Evolutionary conservation across 306 rosid genomes (phyloP), one percentile per base, ranked within the genome.

Genomic region (Vigna radiata): DNA sequence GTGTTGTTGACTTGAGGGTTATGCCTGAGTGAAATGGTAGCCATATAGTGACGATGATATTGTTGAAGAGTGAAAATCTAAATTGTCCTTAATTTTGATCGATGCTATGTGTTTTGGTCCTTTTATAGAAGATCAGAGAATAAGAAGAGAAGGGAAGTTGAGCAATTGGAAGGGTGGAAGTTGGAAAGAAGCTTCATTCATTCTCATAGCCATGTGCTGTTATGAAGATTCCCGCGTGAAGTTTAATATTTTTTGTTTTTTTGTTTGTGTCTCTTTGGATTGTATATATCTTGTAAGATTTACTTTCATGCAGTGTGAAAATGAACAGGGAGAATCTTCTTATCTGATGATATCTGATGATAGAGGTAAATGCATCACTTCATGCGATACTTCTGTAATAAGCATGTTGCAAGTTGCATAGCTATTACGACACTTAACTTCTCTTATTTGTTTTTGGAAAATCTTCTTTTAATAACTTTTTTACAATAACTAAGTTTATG

Each of bases 11-110:
- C 76, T 67, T 59, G 87, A 73, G 47, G 75, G 70, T 74, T 79
- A 16, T 80, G 83, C 70, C 86, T 79, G 15, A 83, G 27, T 46
- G 96, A 87, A 73, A 89, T 83, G 72, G 93, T 2, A 44, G 90
- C 82, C 96, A 94, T n/a, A n/a, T n/a, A n/a, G n/a, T 41, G 18
- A 19, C 1, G 23, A 21, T 21, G 23, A 36, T 6, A 5, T 77
- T 48, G 3, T 77, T 49, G 49, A 49, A 77, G 19, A 75, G 65
- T 41, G 69, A 50, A 67, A 64, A 14, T 67, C 7, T 9, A 18
- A 55, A 12, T 58, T 83, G 60, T 68, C 39, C 71, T 50, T 50
- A n/a, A 18, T 81, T 70, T 68, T 82, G 88, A 71, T 29, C 47
- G 52, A 61, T 81, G 83, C 21, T 54, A 16, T 49, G 14, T 43